Evolutionary conservation across 495 filamentous ascomycete species (phyloP), one percentile per base, ranked within the genome.

Genomic region (Aspergillus sparsus): DNA sequence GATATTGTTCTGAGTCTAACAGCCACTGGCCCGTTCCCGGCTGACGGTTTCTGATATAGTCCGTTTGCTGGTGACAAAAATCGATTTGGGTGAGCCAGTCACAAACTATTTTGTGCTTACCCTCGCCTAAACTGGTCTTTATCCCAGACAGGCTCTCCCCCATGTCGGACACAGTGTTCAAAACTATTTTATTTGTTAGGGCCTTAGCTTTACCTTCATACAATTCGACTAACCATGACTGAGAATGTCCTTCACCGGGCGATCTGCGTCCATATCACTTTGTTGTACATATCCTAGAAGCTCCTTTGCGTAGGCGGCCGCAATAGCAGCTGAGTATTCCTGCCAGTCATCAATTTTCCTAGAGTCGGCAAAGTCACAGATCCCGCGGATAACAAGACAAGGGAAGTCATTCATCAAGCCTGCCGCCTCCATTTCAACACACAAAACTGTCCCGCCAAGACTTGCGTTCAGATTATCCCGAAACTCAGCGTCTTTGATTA

Each of bases 301-400:
- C 21, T 49, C 31, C 11, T 61, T 53, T 15, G 61, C 58, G 49
- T 59, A 68, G 5, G 64, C 64, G 1, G 68, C 66, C 27, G 68
- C 67, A 6, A 55, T 59, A 1, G 60, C 49, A 6, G 66, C 68
- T 3, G 66, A 66, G 35, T 67, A 71, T 21, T 11, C 41, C 36
- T 71, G 68, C 68, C 66, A 71, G 5, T 36, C 31, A 16, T 67
- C 55, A 32, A 63, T 65, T 50, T 68, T 69, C 36, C 69, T 66
- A 0, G 61, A 61, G 47, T 71, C 68, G 5, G 61, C 55, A 53
- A 69, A 71, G 35, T 71, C 65, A 51, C 62, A 67, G n/a, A 69
- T 59, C 12, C 68, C 68, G 33, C 64, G 56, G 18, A 71, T 66
- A n/a, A 66, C 59, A 3, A 67, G 42, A 50, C 64, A 69, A 16